These are phyloP conservation scores for Styphnolobium japonicum DNA, from an alignment of 306 rosid species.

Conservation along the genomic window DNA sequence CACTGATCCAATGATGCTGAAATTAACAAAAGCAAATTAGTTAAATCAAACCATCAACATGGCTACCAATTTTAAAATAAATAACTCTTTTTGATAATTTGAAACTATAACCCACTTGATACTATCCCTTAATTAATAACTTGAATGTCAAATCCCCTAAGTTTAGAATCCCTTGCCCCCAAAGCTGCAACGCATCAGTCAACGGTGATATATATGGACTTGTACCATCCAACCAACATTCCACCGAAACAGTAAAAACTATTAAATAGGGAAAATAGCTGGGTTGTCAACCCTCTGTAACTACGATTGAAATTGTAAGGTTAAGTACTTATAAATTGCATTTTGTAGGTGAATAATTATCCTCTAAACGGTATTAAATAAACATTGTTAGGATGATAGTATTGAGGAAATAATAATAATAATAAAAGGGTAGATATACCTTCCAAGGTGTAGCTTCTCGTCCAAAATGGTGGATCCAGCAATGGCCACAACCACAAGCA, in stretches of 20 bases:
- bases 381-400: neutral
- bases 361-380: no score
- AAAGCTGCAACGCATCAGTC: neutral
- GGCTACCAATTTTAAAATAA: neutral
- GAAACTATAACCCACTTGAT: no score
- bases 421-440: neutral
- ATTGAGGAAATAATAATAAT: no score
- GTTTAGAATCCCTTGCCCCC: neutral
- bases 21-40: neutral
- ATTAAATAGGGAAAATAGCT: neutral
- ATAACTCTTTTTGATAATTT: no score
- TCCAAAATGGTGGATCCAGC: conserved; percentile 31
- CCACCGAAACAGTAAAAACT: neutral
- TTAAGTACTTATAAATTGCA: neutral
- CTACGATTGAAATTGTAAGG: neutral
- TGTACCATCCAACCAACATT: neutral
- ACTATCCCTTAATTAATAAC: no score
- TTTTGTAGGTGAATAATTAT: neutral
- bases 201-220: neutral
- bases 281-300: neutral
- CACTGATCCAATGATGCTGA: conserved; percentile 38
- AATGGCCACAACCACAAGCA: conserved; percentile 31
- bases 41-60: neutral
- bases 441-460: conserved; percentile 39
- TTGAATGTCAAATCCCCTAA: no score